These are phyloP conservation scores for Bipolaris sorokiniana DNA, from an alignment of 2,329 filamentous ascomycete species.

Conservation along the genomic window DNA sequence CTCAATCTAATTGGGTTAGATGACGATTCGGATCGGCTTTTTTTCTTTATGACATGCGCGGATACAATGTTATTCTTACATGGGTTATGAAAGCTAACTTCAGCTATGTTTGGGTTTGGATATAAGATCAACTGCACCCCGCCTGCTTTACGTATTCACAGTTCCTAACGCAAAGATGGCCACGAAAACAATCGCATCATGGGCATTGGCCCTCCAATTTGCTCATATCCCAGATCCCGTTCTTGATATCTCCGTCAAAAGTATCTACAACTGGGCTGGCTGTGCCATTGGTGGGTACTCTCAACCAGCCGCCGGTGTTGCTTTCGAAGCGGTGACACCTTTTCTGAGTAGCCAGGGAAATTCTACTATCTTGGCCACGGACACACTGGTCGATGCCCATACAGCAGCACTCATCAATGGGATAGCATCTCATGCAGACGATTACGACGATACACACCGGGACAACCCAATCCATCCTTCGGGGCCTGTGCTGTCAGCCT, in stretches of 20 bases:
- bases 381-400: slow-evolving; percentile 51
- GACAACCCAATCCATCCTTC: slow-evolving; percentile 63
- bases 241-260: slow-evolving; percentile 24
- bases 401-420: slow-evolving; percentile 61
- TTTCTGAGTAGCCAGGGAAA: slow-evolving; percentile 50
- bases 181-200: not conserved
- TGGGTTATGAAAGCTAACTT: too few relatives aligned
- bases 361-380: slow-evolving; percentile 47
- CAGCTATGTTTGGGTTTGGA: too few relatives aligned
- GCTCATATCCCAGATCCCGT: not conserved
- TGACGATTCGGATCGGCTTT: too few relatives aligned
- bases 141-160: too few relatives aligned
- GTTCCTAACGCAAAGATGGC: not conserved
- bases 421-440: slow-evolving; percentile 62
- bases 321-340: slow-evolving; percentile 41
- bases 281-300: slow-evolving; percentile 59
- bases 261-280: slow-evolving; percentile 61
- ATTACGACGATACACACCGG: slow-evolving; percentile 64
- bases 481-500: slow-evolving; percentile 58
- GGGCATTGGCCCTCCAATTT: slow-evolving; percentile 1
- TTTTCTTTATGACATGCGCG: too few relatives aligned
- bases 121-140: too few relatives aligned
- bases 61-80: too few relatives aligned
- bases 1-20: too few relatives aligned
- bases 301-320: slow-evolving; percentile 54